A percentile compares a stretch with the other conserved stretches of the same genome.
phyloP scores from a whole-genome alignment of 2,329 filamentous ascomycete species.

The Geosmithia putterillii region DNA sequence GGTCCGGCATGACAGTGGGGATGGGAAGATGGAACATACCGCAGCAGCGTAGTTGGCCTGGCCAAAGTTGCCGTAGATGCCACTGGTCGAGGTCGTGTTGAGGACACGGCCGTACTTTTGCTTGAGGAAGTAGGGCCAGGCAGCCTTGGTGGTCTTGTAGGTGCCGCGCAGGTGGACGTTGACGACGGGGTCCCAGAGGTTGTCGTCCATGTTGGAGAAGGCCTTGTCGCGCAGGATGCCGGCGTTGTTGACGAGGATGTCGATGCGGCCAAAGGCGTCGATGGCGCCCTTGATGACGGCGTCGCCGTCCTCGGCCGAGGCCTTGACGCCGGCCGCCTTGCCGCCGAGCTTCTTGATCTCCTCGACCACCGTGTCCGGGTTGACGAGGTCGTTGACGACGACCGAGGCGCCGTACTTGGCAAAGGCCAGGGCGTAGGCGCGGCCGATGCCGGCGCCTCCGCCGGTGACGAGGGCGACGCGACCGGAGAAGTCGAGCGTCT shows the following conservation, averaged over 20 bases:
- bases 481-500: slow-evolving; percentile 69
- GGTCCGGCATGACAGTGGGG: neutral
- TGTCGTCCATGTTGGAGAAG: slow-evolving; percentile 94
- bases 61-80: slow-evolving; percentile 98
- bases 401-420: slow-evolving; percentile 73
- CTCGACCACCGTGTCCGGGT: slow-evolving; percentile 80
- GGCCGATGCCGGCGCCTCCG: slow-evolving; percentile 81
- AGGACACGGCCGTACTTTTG: slow-evolving; percentile 96
- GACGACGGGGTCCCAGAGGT: slow-evolving; percentile 82
- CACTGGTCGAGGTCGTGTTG: slow-evolving; percentile 93
- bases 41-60: slow-evolving; percentile 95
- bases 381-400: slow-evolving; percentile 90
- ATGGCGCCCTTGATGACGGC: slow-evolving; percentile 85
- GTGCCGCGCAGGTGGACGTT: slow-evolving; percentile 89
- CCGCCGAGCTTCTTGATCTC: slow-evolving; percentile 88
- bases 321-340: slow-evolving; percentile 85
- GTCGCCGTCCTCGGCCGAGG: slow-evolving; percentile 86
- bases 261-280: slow-evolving; percentile 83
- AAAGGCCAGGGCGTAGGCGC: slow-evolving; percentile 79
- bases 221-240: slow-evolving; percentile 97
- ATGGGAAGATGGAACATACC: slow-evolving; percentile 34
- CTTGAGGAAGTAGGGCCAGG: slow-evolving; percentile 95
- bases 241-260: slow-evolving; percentile 95
- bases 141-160: slow-evolving; percentile 93
- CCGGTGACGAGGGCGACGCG: slow-evolving; percentile 82